Conservation (phyloP, 169 alveolate genomes). For the Cryptosporidium sp. region DNA sequence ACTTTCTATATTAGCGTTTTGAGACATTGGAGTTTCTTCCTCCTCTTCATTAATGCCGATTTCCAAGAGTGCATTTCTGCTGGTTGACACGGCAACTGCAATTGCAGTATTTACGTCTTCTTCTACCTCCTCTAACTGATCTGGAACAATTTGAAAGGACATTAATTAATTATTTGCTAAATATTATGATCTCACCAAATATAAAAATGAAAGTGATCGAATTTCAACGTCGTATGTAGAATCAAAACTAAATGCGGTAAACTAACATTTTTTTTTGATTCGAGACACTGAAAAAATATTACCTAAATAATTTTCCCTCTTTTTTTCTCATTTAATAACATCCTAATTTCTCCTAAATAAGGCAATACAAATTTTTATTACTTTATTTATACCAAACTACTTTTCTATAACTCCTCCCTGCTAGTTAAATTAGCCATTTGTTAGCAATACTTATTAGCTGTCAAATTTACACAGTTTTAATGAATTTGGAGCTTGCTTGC, state of each 20-base stretch:
- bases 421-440: not conserved
- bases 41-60: constrained; percentile 52
- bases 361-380: not conserved
- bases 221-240: constrained; percentile 1
- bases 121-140: constrained; percentile 65
- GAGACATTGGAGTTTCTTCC: constrained; percentile 59
- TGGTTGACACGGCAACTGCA: constrained; percentile 68
- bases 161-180: constrained; percentile 8
- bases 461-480: not conserved
- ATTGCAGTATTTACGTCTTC: constrained; percentile 68
- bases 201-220: not conserved
- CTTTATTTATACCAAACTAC: not conserved
- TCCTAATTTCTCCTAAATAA: no score
- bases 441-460: no score
- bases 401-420: not conserved
- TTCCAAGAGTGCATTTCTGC: constrained; percentile 32
- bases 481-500: not conserved
- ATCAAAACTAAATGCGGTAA: constrained; percentile 10
- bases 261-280: not conserved
- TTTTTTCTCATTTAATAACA: not conserved
- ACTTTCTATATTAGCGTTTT: constrained; percentile 16
- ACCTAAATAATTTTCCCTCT: not conserved
- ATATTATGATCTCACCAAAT: not conserved
- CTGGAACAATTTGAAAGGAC: constrained; percentile 66
- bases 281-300: constrained; percentile 4